These are phyloP conservation scores for Mycena venus DNA, from an alignment of 768 basidiomycete species.

Conservation along the genomic window DNA sequence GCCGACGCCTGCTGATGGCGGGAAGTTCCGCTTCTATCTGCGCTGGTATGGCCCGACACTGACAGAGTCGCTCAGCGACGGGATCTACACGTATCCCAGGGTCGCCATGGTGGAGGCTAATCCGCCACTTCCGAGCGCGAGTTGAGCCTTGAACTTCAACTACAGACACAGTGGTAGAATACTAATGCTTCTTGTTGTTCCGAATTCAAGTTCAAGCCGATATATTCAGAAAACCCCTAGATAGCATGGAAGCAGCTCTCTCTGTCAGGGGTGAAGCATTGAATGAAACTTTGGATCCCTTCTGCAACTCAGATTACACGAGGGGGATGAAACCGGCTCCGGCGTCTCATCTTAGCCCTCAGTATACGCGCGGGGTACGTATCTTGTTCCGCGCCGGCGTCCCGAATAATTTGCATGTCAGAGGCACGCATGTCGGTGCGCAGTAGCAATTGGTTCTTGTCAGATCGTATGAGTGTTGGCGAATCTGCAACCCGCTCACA, in stretches of 20 bases:
- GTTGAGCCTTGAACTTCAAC: too few relatives aligned
- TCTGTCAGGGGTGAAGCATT: too few relatives aligned
- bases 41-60: constrained; percentile 17
- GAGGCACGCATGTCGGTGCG: constrained; percentile 9
- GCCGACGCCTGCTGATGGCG: constrained; percentile 15
- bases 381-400: not conserved
- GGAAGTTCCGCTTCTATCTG: not conserved
- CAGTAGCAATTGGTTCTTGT: constrained; percentile 21
- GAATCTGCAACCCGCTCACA: not conserved
- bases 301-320: too few relatives aligned
- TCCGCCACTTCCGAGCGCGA: constrained; percentile 5
- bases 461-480: constrained; percentile 23
- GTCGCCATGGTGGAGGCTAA: constrained; percentile 13
- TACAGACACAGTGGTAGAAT: too few relatives aligned
- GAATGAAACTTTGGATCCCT: too few relatives aligned
- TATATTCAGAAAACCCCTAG: too few relatives aligned
- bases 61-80: not conserved
- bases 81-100: constrained; percentile 10
- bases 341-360: constrained; percentile 11
- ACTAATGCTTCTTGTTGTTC: too few relatives aligned
- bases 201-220: too few relatives aligned
- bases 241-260: too few relatives aligned
- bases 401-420: constrained; percentile 9
- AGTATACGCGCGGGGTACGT: not conserved
- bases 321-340: too few relatives aligned